Base-by-base conservation (phyloP, 108 stramenopile genomes). In the Skeletonema potamos region DNA sequence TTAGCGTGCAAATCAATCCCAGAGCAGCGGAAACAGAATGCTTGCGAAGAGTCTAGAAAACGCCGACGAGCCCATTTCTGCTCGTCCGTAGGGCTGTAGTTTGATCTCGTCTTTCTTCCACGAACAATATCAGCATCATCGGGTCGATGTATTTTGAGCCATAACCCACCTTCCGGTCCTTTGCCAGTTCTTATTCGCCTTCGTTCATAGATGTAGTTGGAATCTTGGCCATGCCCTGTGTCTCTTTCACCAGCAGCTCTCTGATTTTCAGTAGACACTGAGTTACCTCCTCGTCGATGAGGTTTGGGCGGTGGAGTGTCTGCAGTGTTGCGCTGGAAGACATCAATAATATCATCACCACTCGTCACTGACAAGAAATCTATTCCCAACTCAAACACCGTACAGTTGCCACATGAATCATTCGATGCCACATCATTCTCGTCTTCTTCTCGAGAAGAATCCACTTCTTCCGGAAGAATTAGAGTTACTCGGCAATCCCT, bases 181-280 rank as follows among this genome's bases (percentile, higher is more conserved):
- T 85, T 80, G 30, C 91, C 91, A 6, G 91, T 92, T 39, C 89
- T 84, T 51, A 92, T 87, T 56, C 88, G 76, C 54, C 85, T 86
- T 30, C 74, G 48, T 30, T 82, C 55, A 39, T 79, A 92, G 8
- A 88, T 64, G 56, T 89, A 87, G 18, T 83, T 64, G 11, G 61
- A 37, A 17, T 58, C 59, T 0, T 70, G 46, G 10, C 28, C 44
- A 10, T 30, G 30, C n/a, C 24, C n/a, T 61, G 30, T 32, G 11
- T 32, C 57, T 9, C 22, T 24, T 5, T 62, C 33, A 27, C 26
- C 24, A 20, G 63, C 55, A 57, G 13, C 28, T 34, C 7, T 34
- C 34, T 34, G 4, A 34, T 34, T n/a, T n/a, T n/a, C n/a, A n/a
- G n/a, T n/a, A 32, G 37, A 56, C 8, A 24, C 74, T 27, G 65